phyloP scores from a whole-genome alignment of 2,329 filamentous ascomycete genomes.

The Ophiostoma himal-ulmi region DNA sequence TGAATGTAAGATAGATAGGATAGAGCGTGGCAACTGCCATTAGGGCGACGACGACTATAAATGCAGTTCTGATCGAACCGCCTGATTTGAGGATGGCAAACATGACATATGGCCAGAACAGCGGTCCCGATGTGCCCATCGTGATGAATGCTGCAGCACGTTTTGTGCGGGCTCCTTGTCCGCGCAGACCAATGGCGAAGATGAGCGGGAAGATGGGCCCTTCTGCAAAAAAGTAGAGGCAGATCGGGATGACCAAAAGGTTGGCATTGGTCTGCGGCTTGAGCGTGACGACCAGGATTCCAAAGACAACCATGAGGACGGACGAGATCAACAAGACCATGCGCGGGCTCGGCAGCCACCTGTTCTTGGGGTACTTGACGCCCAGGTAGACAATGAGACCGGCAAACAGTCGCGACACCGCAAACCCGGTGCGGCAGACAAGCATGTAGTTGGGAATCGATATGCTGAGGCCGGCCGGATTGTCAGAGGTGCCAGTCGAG shows the following conservation, averaged over 20 bases:
- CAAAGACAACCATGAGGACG: constrained; percentile 53
- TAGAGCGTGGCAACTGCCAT: constrained; percentile 44
- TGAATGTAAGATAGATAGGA: constrained; percentile 44
- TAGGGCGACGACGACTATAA: constrained; percentile 55
- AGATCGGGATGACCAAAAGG: constrained; percentile 53
- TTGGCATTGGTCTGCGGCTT: constrained; percentile 40
- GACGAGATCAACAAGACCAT: constrained; percentile 63
- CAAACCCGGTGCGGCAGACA: constrained; percentile 66
- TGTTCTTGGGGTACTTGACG: constrained; percentile 34
- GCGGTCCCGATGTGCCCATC: constrained; percentile 66
- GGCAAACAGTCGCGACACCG: constrained; percentile 65
- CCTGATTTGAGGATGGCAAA: constrained; percentile 58
- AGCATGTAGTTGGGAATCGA: constrained; percentile 62
- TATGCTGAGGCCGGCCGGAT: constrained; percentile 44
- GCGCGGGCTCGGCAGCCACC: constrained; percentile 56
- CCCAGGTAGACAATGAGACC: constrained; percentile 57
- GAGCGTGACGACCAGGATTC: constrained; percentile 44
- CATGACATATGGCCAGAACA: constrained; percentile 67
- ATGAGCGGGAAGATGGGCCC: constrained; percentile 78
- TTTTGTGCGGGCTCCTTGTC: constrained; percentile 75
- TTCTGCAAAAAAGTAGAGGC: constrained; percentile 73
- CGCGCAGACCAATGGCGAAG: constrained; percentile 71
- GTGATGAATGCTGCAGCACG: constrained; percentile 71
- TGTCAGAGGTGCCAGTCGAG: constrained; percentile 29
- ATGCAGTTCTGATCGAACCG: constrained; percentile 58